These are phyloP conservation scores for Prunus mongolica DNA, from an alignment of 306 rosid genomes.

Conservation along the genomic window DNA sequence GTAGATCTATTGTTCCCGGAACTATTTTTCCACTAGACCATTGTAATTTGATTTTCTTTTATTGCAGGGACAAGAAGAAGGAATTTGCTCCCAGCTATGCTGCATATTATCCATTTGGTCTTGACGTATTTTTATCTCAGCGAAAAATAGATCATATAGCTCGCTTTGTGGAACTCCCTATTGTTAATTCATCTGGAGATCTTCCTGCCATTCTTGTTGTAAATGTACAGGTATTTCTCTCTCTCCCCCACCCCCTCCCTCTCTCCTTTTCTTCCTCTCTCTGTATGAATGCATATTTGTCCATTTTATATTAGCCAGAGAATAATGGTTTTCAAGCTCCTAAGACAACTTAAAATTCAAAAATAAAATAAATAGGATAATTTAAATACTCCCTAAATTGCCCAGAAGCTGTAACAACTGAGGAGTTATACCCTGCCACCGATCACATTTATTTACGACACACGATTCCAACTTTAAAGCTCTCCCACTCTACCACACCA, in stretches of 20 bases:
- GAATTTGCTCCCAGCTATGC: constrained; percentile 66
- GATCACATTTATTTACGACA: not conserved
- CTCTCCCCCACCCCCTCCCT: not conserved
- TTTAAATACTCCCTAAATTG: not conserved
- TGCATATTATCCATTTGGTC: constrained; percentile 95
- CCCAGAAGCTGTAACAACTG: not conserved
- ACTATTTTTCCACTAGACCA: not conserved
- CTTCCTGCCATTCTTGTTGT: constrained; percentile 86
- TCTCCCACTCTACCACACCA: not conserved
- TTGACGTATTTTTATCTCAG: constrained; percentile 85
- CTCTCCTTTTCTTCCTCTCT: not conserved
- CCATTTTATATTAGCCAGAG: not conserved
- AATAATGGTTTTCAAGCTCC: not conserved
- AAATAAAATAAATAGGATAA: not conserved
- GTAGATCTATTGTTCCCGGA: not conserved
- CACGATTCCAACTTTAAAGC: not conserved
- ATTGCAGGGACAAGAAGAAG: constrained; percentile 88
- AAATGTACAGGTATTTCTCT: constrained; percentile 75
- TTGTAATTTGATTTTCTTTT: constrained; percentile 15
- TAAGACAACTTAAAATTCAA: not conserved
- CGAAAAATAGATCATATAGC: constrained; percentile 82
- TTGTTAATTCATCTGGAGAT: constrained; percentile 44
- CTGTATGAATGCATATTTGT: not conserved
- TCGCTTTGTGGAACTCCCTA: constrained; percentile 75
- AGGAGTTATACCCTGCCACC: not conserved